phyloP scores from a whole-genome alignment of 164 flowering plant species.

The Vitis rupestris region DNA sequence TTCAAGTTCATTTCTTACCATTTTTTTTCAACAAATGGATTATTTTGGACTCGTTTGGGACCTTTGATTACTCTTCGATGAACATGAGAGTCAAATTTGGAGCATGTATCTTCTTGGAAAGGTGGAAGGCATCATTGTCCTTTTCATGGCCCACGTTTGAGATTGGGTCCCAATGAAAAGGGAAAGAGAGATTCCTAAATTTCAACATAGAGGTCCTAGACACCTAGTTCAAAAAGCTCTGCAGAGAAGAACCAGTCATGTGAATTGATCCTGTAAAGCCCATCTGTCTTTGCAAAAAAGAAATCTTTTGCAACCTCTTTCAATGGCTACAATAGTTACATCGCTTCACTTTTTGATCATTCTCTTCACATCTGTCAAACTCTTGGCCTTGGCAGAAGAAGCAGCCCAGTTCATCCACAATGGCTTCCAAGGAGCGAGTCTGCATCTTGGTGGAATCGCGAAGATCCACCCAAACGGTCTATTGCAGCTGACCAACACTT shows the following conservation, averaged over 20 bases:
- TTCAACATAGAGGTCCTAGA: no score
- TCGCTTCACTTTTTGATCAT: slow-evolving; percentile 1
- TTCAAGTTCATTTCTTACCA: no score
- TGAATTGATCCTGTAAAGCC: background rate
- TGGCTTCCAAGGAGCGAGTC: slow-evolving; percentile 30
- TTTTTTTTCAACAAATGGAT: no score
- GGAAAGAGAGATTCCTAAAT: no score
- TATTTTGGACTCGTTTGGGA: no score
- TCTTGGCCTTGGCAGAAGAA: slow-evolving; percentile 1
- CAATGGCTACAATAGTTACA: background rate
- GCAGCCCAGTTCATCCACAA: slow-evolving; percentile 25
- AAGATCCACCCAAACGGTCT: slow-evolving; percentile 28
- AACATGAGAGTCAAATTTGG: no score
- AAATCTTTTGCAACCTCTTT: background rate
- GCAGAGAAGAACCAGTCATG: no score
- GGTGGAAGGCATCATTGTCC: no score
- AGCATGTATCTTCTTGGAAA: no score
- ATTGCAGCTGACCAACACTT: slow-evolving; percentile 37
- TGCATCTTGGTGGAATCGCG: slow-evolving; percentile 28
- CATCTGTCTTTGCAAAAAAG: background rate
- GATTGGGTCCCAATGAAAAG: background rate
- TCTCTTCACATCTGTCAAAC: background rate
- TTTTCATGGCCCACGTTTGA: no score
- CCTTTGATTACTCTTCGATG: no score
- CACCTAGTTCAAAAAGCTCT: no score